Percentiles rank a stretch among this genome's conserved stretches.
Conservation (phyloP, 2,329 filamentous ascomycete species). For the Ceratocystiopsis brevicomis region DNA sequence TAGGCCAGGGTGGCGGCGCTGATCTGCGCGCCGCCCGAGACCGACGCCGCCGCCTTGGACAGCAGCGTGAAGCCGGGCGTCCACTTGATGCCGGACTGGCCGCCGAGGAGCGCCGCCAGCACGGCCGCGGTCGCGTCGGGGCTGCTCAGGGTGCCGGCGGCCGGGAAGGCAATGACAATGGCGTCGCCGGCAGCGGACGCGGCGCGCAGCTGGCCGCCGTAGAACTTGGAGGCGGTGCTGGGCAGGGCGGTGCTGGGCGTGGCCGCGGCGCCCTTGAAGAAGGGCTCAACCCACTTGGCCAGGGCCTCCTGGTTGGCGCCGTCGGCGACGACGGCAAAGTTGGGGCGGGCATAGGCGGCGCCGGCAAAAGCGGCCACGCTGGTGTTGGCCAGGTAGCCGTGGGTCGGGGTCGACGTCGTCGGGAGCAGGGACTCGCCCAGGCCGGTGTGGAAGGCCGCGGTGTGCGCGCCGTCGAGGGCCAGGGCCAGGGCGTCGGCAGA, state of each 20-base stretch:
- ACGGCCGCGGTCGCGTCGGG: conserved; percentile 85
- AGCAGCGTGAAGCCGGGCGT: conserved; percentile 80
- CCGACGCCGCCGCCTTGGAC: conserved; percentile 51
- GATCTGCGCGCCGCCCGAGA: conserved; percentile 43
- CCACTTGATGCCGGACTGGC: conserved; percentile 88
- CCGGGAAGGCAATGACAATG: conserved; percentile 80
- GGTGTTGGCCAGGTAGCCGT: conserved; percentile 63
- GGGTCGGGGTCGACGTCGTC: conserved; percentile 48
- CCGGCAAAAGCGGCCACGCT: conserved; percentile 58
- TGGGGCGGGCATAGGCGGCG: conserved; percentile 69
- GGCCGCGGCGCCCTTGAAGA: conserved; percentile 58
- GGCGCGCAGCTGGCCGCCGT: conserved; percentile 84
- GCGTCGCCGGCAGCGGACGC: conserved; percentile 61
- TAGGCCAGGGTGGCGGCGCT: conserved; percentile 65
- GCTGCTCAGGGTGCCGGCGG: conserved; percentile 57
- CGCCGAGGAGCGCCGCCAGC: conserved; percentile 74
- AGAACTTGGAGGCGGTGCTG: conserved; percentile 60
- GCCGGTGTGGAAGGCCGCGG: conserved; percentile 79
- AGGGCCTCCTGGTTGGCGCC: conserved; percentile 61
- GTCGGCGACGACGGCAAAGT: conserved; percentile 81
- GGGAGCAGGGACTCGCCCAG: conserved; percentile 66
- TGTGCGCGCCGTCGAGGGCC: conserved; percentile 72
- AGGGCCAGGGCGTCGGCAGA: conserved; percentile 43
- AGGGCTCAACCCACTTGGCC: conserved; percentile 78
- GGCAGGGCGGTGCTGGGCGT: conserved; percentile 34